Conservation (phyloP, 2,329 filamentous ascomycete species). For the Mariannaea elegans region DNA sequence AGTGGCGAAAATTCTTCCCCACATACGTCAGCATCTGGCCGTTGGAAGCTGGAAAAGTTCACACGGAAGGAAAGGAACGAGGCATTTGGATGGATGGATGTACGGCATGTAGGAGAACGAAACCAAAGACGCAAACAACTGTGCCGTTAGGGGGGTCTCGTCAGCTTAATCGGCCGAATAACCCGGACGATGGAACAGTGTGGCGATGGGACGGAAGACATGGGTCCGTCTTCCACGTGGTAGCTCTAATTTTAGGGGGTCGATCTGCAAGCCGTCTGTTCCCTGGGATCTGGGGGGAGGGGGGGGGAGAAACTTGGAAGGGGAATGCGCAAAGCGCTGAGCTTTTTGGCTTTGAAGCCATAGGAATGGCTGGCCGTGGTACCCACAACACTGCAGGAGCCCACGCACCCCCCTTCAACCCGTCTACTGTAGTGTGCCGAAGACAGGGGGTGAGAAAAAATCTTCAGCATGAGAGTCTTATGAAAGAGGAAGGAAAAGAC, state of each 20-base stretch:
- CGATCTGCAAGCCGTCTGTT: constrained; percentile 17
- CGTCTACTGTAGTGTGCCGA: neutral
- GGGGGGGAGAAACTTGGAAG: neutral
- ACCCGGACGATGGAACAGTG: neutral
- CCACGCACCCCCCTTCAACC: neutral
- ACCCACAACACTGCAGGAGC: neutral
- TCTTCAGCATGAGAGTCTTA: too few relatives aligned
- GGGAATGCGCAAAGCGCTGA: neutral
- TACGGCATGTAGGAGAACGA: neutral
- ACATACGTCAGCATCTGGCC: neutral
- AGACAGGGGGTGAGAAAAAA: neutral
- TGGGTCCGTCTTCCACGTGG: constrained; percentile 18
- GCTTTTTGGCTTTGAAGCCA: neutral
- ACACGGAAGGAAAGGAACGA: neutral
- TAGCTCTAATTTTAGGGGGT: constrained; percentile 20
- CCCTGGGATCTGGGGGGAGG: neutral
- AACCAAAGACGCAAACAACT: neutral
- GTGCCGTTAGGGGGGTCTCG: neutral
- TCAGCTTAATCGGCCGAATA: constrained; percentile 22
- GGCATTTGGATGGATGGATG: neutral
- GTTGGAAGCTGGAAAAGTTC: constrained; percentile 4
- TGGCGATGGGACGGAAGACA: constrained; percentile 10
- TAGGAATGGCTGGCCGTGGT: neutral
- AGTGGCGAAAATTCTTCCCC: constrained; percentile 1
- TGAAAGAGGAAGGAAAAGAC: neutral